A percentile compares a stretch with the other conserved stretches of the same genome.
Conservation (phyloP, 2,329 filamentous ascomycete species). For the Ophiognomonia clavigignenti-juglandacearum region DNA sequence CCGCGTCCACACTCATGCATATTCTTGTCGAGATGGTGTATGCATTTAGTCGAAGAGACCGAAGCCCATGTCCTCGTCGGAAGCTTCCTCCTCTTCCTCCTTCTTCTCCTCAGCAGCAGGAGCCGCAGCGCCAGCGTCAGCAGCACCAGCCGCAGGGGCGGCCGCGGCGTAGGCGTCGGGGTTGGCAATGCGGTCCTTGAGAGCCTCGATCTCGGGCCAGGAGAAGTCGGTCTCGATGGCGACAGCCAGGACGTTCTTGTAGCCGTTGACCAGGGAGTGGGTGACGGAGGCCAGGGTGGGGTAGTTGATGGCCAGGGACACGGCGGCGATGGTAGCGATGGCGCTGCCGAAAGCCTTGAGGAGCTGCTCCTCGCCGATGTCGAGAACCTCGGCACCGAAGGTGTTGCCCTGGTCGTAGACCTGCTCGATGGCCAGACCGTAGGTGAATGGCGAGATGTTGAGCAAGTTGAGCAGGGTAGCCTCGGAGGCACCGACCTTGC, state of each 20-base stretch:
- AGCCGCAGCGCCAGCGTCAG: conserved; percentile 47
- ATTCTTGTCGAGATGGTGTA: background rate
- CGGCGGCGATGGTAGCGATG: conserved; percentile 79
- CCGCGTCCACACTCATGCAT: background rate
- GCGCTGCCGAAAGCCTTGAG: conserved; percentile 76
- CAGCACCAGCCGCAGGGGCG: conserved; percentile 62
- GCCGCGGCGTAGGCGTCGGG: conserved; percentile 90
- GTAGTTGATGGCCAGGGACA: conserved; percentile 92
- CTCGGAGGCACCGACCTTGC: conserved; percentile 97
- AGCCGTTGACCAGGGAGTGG: conserved; percentile 93
- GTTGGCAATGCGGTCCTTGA: conserved; percentile 99
- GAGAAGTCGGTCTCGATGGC: conserved; percentile 86
- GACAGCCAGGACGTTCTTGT: conserved; percentile 94
- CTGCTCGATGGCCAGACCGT: conserved; percentile 93
- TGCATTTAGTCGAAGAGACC: conserved; percentile 57
- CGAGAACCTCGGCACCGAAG: conserved; percentile 80
- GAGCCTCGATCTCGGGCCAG: conserved; percentile 93
- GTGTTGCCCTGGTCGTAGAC: conserved; percentile 97
- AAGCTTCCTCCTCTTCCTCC: conserved; percentile 66
- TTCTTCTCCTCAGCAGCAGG: conserved; percentile 62
- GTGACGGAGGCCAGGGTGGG: conserved; percentile 94
- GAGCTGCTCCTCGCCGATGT: conserved; percentile 93
- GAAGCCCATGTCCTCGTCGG: conserved; percentile 65
- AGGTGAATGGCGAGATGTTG: conserved; percentile 99
- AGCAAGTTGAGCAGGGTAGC: conserved; percentile 99